These are phyloP conservation scores for Leucocoprinus sp. DNA, from an alignment of 768 basidiomycete genomes.

Conservation along the genomic window DNA sequence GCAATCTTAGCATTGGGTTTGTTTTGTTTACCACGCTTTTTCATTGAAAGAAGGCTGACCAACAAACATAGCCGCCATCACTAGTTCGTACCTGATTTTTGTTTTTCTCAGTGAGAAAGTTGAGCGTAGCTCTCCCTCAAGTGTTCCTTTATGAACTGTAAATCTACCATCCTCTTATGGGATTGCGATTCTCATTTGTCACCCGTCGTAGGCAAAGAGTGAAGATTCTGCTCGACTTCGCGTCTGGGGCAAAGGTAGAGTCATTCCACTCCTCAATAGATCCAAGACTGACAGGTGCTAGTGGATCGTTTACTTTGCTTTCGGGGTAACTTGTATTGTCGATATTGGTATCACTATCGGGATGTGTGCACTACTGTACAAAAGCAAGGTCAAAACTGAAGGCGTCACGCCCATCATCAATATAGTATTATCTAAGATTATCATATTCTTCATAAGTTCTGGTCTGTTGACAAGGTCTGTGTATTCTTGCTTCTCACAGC, in stretches of 20 bases:
- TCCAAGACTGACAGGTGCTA: not conserved
- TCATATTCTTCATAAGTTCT: slow-evolving; percentile 10
- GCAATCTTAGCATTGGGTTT: slow-evolving; percentile 1
- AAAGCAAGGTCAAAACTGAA: slow-evolving; percentile 6
- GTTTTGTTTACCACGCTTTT: not conserved
- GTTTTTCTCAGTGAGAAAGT: not conserved
- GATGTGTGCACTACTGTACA: slow-evolving; percentile 2
- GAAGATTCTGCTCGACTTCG: slow-evolving; percentile 6
- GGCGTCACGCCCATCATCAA: slow-evolving; percentile 4
- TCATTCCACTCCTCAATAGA: not conserved
- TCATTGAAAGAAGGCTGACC: not conserved
- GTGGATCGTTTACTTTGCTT: slow-evolving; percentile 9
- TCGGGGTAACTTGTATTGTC: slow-evolving; percentile 5
- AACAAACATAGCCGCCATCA: slow-evolving; percentile 1
- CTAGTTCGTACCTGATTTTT: not conserved
- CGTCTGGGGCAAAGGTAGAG: slow-evolving; percentile 1
- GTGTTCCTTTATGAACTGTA: slow-evolving; percentile 9
- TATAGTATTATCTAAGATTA: slow-evolving; percentile 9
- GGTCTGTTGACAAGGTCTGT: slow-evolving; percentile 6
- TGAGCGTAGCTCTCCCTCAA: not conserved
- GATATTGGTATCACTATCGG: slow-evolving; percentile 9
- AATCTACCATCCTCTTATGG: not conserved
- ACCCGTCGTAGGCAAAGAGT: not conserved
- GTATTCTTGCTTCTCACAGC: not conserved
- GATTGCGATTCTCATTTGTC: not conserved